These are phyloP conservation scores for Penicillium palitans DNA, from an alignment of 2,329 filamentous ascomycete genomes.

Conservation along the genomic window DNA sequence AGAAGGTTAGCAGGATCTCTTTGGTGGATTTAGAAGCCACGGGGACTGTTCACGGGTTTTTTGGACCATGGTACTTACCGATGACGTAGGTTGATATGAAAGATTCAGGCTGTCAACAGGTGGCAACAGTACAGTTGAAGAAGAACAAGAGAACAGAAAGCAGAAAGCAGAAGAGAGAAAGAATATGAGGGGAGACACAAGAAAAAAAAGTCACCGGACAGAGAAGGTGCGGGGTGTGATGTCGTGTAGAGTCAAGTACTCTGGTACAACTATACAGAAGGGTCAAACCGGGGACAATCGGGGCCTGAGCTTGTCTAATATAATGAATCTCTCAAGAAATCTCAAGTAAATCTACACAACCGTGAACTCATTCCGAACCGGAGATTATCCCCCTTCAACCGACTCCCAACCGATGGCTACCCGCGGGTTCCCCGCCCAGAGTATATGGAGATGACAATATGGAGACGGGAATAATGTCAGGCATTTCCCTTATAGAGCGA, in stretches of 20 bases:
- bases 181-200: slow-evolving; percentile 5
- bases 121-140: not conserved
- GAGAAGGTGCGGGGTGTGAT: slow-evolving; percentile 12
- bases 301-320: slow-evolving; percentile 18
- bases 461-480: not conserved
- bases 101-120: not conserved
- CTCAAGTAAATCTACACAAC: not conserved
- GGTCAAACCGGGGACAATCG: not conserved
- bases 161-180: not conserved
- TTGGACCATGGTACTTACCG: slow-evolving; percentile 18
- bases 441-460: not conserved
- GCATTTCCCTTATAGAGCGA: slow-evolving; percentile 1
- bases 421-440: not conserved
- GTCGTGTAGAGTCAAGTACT: not conserved
- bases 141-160: not conserved
- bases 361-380: slow-evolving; percentile 7
- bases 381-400: slow-evolving; percentile 7
- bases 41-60: not conserved
- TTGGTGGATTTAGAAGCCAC: slow-evolving; percentile 17
- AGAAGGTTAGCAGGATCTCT: slow-evolving; percentile 2
- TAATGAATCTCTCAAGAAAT: not conserved
- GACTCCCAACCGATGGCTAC: slow-evolving; percentile 3
- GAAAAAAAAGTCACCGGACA: slow-evolving; percentile 22
- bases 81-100: slow-evolving; percentile 19
- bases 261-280: slow-evolving; percentile 1